Evolutionary conservation across 805 yeast species (phyloP).

Genomic region (Candida parachauliodes): DNA sequence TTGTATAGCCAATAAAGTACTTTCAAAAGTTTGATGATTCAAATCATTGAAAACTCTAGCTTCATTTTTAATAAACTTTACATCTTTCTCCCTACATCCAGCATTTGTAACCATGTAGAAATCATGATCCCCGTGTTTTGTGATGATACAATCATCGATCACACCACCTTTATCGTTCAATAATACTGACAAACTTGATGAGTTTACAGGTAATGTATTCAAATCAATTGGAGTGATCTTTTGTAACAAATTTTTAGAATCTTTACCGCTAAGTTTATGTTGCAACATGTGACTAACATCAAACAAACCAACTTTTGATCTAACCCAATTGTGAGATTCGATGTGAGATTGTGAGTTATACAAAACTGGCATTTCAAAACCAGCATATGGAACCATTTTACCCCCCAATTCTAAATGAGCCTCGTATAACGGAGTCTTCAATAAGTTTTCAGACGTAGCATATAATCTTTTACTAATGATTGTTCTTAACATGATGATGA

Average conservation of each 20-base stretch:
- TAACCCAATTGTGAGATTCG: conserved; percentile 93
- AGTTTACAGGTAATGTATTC: conserved; percentile 47
- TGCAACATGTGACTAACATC: conserved; percentile 98
- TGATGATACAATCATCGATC: conserved; percentile 87
- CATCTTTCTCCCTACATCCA: conserved; percentile 84
- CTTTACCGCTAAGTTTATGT: conserved; percentile 71
- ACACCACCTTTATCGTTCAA: conserved; percentile 75
- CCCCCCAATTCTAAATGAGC: conserved; percentile 78
- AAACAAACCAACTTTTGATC: conserved; percentile 82
- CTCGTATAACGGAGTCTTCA: conserved; percentile 77
- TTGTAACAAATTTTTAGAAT: conserved; percentile 65
- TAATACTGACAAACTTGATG: conserved; percentile 74
- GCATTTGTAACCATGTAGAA: conserved; percentile 95
- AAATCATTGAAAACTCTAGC: conserved; percentile 36
- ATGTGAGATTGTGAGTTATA: conserved; percentile 83
- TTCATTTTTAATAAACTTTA: conserved; percentile 57
- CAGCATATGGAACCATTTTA: conserved; percentile 94
- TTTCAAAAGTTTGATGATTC: conserved; percentile 50
- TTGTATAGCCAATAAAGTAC: conserved; percentile 83
- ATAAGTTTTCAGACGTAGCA: conserved; percentile 27
- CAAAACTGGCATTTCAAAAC: conserved; percentile 92
- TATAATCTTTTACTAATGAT: conserved; percentile 17
- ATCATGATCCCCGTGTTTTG: conserved; percentile 72
- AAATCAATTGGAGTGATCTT: conserved; percentile 87
- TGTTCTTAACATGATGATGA: conserved; percentile 11